Evolutionary conservation across 2,329 filamentous ascomycete species (phyloP).

Genomic region (Rachicladosporium sp.): DNA sequence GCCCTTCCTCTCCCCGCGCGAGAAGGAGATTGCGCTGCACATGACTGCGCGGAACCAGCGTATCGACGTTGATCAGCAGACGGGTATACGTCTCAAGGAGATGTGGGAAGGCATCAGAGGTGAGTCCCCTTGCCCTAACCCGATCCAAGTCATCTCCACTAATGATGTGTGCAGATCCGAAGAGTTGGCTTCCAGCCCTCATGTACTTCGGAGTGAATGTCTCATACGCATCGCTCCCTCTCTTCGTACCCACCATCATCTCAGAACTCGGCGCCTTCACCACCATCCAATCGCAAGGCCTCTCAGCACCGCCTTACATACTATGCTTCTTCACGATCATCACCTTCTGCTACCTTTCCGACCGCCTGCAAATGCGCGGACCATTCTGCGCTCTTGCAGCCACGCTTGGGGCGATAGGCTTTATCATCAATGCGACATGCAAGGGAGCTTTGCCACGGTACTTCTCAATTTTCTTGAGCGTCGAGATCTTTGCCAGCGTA

Average conservation of each 20-base stretch:
- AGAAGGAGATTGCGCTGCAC: slow-evolving; percentile 44
- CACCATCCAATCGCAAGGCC: slow-evolving; percentile 54
- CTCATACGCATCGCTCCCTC: slow-evolving; percentile 44
- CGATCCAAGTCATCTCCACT: too few species aligned
- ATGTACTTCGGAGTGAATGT: slow-evolving; percentile 54
- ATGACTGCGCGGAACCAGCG: slow-evolving; percentile 9
- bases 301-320: slow-evolving; percentile 49
- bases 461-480: slow-evolving; percentile 27
- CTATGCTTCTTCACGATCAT: slow-evolving; percentile 30
- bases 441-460: slow-evolving; percentile 23
- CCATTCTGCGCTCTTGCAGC: slow-evolving; percentile 27
- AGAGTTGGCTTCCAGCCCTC: slow-evolving; percentile 22
- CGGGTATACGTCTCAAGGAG: slow-evolving; percentile 34
- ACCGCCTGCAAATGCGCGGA: slow-evolving; percentile 26
- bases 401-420: slow-evolving; percentile 27
- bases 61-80: slow-evolving; percentile 24
- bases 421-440: slow-evolving; percentile 29
- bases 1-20: slow-evolving; percentile 42
- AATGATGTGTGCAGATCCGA: too few species aligned
- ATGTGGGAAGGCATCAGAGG: slow-evolving; percentile 33
- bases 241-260: slow-evolving; percentile 33
- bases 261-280: slow-evolving; percentile 51
- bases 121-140: too few species aligned
- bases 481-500: slow-evolving; percentile 28
- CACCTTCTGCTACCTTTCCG: slow-evolving; percentile 24